These are phyloP conservation scores for Colletotrichum spinosum DNA, from an alignment of 2,329 filamentous ascomycete species.

Conservation along the genomic window DNA sequence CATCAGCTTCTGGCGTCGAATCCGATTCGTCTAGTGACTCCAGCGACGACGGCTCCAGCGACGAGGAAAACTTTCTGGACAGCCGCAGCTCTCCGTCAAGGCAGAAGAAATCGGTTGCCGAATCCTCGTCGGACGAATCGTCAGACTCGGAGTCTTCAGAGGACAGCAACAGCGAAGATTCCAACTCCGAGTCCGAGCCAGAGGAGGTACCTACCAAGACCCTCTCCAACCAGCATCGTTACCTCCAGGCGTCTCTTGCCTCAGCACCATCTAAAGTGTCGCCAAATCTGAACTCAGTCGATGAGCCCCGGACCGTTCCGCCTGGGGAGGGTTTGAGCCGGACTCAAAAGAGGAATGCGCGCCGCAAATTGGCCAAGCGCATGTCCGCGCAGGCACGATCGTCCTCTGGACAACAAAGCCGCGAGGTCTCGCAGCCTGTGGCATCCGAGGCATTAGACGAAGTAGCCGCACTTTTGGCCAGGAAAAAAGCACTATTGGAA, in stretches of 20 bases:
- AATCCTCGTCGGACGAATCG: conserved; percentile 19
- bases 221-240: conserved; percentile 18
- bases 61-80: background rate
- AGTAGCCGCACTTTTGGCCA: conserved; percentile 48
- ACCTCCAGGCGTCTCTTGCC: background rate
- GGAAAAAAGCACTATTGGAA: conserved; percentile 55
- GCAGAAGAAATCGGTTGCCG: background rate
- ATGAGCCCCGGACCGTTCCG: conserved; percentile 40
- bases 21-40: conserved; percentile 6
- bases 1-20: no score
- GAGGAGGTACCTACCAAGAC: conserved; percentile 52
- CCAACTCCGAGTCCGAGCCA: conserved; percentile 45
- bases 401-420: background rate
- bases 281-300: conserved; percentile 14
- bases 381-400: conserved; percentile 28
- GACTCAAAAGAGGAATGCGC: conserved; percentile 65
- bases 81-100: no score
- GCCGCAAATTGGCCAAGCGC: conserved; percentile 55
- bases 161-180: conserved; percentile 38
- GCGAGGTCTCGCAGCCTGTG: background rate
- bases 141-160: conserved; percentile 13
- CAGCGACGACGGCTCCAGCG: background rate
- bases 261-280: conserved; percentile 17
- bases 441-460: conserved; percentile 10
- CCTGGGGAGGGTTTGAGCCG: conserved; percentile 52